Conservation (phyloP, 495 filamentous ascomycete species). For the Penicillium bovifimosum region DNA sequence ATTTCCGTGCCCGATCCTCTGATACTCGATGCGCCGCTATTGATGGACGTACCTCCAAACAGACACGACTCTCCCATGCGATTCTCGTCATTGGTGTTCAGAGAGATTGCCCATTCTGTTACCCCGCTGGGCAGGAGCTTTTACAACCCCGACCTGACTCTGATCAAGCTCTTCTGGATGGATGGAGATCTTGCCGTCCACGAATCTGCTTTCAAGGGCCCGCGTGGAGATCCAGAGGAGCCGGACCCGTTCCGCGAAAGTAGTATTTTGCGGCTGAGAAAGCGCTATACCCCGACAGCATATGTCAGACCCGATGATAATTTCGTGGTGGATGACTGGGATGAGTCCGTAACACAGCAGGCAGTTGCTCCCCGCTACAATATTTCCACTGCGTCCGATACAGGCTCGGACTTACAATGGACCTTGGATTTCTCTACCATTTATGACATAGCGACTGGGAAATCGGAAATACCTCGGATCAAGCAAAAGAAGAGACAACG, state of each 20-base stretch:
- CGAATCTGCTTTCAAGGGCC: conserved; percentile 29
- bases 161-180: conserved; percentile 37
- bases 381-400: neutral
- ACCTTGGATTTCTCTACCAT: conserved; percentile 29
- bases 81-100: conserved; percentile 34
- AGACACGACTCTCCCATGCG: conserved; percentile 3
- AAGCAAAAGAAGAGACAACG: neutral
- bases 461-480: conserved; percentile 8
- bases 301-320: conserved; percentile 12
- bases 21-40: conserved; percentile 29
- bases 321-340: conserved; percentile 39
- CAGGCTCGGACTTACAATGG: conserved; percentile 19
- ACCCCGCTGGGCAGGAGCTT: conserved; percentile 6
- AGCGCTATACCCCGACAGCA: conserved; percentile 11
- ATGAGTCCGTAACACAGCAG: conserved; percentile 21
- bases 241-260: conserved; percentile 7
- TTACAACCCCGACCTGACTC: conserved; percentile 18
- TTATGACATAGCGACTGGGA: conserved; percentile 20
- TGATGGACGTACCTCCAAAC: neutral
- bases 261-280: conserved; percentile 23
- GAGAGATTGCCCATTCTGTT: conserved; percentile 26
- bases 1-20: conserved; percentile 37
- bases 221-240: conserved; percentile 4
- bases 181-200: conserved; percentile 31
- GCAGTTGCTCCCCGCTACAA: neutral